Conservation (phyloP, 2,329 filamentous ascomycete genomes). For the Calonectria crousiana region DNA sequence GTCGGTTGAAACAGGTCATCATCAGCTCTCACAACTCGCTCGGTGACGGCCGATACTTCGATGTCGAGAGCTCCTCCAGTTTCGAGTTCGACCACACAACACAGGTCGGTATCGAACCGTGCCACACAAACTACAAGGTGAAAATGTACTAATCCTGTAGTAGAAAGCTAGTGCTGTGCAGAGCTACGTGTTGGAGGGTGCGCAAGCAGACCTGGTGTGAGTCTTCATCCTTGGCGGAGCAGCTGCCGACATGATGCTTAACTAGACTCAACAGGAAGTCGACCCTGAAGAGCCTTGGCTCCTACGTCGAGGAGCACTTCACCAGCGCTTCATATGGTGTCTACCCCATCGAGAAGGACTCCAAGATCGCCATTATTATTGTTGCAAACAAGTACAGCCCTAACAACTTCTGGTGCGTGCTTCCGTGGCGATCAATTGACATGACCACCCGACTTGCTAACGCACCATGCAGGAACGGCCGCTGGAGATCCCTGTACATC, state of each 20-base stretch:
- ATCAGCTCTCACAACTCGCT: conserved; percentile 89
- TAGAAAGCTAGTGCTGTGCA: conserved; percentile 87
- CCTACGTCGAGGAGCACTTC: conserved; percentile 90
- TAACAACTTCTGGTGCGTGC: conserved; percentile 89
- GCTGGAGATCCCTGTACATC: conserved; percentile 92
- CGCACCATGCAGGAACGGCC: conserved; percentile 79
- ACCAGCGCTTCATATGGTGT: conserved; percentile 84
- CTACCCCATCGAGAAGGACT: conserved; percentile 83
- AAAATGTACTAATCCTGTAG: conserved; percentile 30
- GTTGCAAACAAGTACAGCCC: conserved; percentile 98
- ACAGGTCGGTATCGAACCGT: conserved; percentile 64
- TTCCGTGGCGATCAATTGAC: background rate
- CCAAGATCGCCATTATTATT: conserved; percentile 82
- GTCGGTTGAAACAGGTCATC: conserved; percentile 70
- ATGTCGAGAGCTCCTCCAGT: conserved; percentile 87
- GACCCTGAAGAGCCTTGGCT: conserved; percentile 79
- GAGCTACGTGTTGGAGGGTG: conserved; percentile 81
- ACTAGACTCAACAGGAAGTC: conserved; percentile 73
- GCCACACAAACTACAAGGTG: background rate
- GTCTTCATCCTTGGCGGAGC: conserved; percentile 41
- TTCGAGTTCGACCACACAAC: conserved; percentile 89
- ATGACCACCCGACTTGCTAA: conserved; percentile 30
- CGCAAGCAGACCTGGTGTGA: conserved; percentile 84
- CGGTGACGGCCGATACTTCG: conserved; percentile 87
- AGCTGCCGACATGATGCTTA: background rate